phyloP scores from a whole-genome alignment of 306 rosid species.

The Corylus heterophylla region DNA sequence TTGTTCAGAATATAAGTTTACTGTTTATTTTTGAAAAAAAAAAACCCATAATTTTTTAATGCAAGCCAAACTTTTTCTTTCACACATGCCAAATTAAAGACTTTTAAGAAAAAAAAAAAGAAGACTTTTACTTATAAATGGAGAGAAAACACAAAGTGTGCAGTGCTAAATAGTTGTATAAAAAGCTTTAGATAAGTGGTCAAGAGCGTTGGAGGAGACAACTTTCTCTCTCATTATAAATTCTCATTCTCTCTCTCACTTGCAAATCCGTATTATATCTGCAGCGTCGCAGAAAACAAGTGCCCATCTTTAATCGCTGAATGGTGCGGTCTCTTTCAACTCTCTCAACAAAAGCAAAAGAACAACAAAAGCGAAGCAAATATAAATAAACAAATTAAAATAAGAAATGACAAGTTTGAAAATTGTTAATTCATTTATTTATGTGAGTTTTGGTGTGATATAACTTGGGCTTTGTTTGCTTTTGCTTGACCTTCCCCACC shows the following conservation, averaged over 20 bases:
- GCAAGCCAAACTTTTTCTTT: too few species aligned
- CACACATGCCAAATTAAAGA: too few species aligned
- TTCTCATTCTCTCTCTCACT: constrained; percentile 25
- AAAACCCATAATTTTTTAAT: too few species aligned
- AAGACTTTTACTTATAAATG: too few species aligned
- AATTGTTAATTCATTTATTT: constrained; percentile 8
- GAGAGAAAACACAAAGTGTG: too few species aligned
- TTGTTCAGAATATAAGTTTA: too few species aligned
- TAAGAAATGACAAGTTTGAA: neutral
- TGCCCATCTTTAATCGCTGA: constrained; percentile 43
- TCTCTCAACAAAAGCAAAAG: constrained; percentile 29
- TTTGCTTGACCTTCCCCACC: constrained; percentile 62
- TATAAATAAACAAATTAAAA: neutral
- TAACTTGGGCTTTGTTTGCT: constrained; percentile 57
- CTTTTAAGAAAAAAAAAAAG: too few species aligned
- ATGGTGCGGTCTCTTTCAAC: constrained; percentile 68
- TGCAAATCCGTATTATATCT: constrained; percentile 48
- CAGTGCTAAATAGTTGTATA: too few species aligned
- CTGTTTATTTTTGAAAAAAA: too few species aligned
- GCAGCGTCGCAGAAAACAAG: constrained; percentile 30
- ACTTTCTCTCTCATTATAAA: neutral
- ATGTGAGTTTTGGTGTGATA: neutral
- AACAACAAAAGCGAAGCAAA: constrained; percentile 5
- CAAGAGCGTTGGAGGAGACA: neutral
- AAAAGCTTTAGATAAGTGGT: too few species aligned